Conservation (phyloP, 768 basidiomycete genomes). For the Exidia glandulosa region DNA sequence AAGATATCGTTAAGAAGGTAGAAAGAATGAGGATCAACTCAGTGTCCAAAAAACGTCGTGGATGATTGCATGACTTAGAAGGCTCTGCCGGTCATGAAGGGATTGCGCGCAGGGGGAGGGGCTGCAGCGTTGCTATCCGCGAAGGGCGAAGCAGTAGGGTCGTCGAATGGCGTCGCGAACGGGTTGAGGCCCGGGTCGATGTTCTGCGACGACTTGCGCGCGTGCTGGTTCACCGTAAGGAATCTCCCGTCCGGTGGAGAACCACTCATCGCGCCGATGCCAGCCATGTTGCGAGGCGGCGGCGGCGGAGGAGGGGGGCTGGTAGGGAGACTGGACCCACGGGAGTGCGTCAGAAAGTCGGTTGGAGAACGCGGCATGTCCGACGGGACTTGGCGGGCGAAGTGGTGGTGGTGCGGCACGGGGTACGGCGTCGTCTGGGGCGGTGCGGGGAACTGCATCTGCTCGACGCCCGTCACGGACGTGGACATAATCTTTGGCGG, state of each 20-base stretch:
- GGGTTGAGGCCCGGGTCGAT: constrained; percentile 27
- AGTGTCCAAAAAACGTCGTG: no score
- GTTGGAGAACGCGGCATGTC: constrained; percentile 10
- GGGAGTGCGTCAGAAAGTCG: constrained; percentile 11
- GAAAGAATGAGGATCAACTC: no score
- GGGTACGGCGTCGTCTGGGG: constrained; percentile 18
- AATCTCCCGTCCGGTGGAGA: constrained; percentile 31
- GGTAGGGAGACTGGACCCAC: constrained; percentile 16
- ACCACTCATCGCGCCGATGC: constrained; percentile 9
- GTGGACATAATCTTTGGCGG: neutral
- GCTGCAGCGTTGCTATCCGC: neutral
- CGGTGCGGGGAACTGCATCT: constrained; percentile 7
- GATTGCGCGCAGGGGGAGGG: neutral
- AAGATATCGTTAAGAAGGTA: neutral
- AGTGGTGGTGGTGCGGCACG: constrained; percentile 34
- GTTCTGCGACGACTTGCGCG: constrained; percentile 30
- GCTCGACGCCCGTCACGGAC: constrained; percentile 14
- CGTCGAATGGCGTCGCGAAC: constrained; percentile 73
- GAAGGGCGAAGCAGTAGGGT: constrained; percentile 13
- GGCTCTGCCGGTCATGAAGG: neutral
- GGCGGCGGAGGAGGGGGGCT: constrained; percentile 11
- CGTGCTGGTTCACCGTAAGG: constrained; percentile 18
- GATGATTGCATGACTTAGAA: neutral
- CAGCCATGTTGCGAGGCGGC: constrained; percentile 5
- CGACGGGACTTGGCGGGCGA: constrained; percentile 13